Conservation (phyloP, 2,329 filamentous ascomycete genomes). For the Trichophyton benhamiae region DNA sequence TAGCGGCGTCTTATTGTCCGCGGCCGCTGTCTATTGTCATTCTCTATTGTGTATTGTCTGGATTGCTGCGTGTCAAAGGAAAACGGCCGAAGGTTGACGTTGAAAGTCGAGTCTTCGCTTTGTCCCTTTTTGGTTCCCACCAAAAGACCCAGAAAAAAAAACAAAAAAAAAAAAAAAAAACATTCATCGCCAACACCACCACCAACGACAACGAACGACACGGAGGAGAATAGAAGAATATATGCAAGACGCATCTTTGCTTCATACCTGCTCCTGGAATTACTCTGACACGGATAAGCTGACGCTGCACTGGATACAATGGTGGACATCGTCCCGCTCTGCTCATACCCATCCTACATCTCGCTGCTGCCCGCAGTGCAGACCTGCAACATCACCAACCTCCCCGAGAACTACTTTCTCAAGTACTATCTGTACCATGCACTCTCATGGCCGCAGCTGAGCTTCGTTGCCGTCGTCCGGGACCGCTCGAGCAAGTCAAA, state of each 20-base stretch:
- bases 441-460: constrained; percentile 93
- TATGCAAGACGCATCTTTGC: too few relatives aligned
- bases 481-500: constrained; percentile 60
- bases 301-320: constrained; percentile 21
- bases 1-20: neutral
- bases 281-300: too few relatives aligned
- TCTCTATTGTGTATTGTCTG: neutral
- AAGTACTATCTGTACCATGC: constrained; percentile 99
- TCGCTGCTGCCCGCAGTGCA: constrained; percentile 78
- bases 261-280: too few relatives aligned
- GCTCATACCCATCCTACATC: constrained; percentile 51
- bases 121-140: neutral
- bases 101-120: neutral
- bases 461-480: constrained; percentile 89
- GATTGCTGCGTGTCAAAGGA: neutral
- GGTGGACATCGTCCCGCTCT: constrained; percentile 39
- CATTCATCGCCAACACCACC: too few relatives aligned
- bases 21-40: neutral
- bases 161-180: too few relatives aligned
- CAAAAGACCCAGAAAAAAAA: too few relatives aligned
- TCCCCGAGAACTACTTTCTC: constrained; percentile 99
- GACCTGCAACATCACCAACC: constrained; percentile 96
- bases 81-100: neutral
- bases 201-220: too few relatives aligned
- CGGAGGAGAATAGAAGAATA: too few relatives aligned